Evolutionary conservation across 768 basidiomycete species (phyloP), one percentile per base, ranked within the genome.

Genomic region (Mycena haematopus): DNA sequence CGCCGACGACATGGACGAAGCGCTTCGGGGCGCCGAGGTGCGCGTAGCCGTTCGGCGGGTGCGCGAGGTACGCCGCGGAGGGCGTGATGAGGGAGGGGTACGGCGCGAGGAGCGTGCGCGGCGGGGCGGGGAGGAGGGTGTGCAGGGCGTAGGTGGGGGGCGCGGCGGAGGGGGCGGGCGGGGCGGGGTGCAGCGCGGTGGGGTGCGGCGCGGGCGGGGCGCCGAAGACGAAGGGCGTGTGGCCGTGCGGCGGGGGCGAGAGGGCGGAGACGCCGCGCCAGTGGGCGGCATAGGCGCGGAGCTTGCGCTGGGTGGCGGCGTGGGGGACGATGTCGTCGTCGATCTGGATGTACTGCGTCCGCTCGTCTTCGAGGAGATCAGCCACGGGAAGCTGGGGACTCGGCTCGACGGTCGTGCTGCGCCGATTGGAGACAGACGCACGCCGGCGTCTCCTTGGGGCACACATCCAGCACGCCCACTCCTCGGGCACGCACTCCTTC

Each of bases 21-120:
- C 90, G 90, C 70, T 94, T 95, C 33, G 93, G 91, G 76, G 90
- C 84, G 11, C 95, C 94, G 19, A 88, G 80, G 63, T 88, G 86
- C 0, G 88, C 86, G 69, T 96, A 97, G n/a, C 89, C 90, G 70
- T 95, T 96, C 65, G 93, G 82, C 0, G 93, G 90, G 69, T 36
- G 95, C 91, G 4, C 80, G 72, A 93, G 81, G 74, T 97, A 97
- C 0, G 79, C 71, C 0, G 87, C 77, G 21, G 86, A 85, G 3
- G 90, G 87, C 17, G 86, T 81, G 55, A 96, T 83, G 24, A 85
- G 78, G 22, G 88, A 85, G 0, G 80, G 80, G 63, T 83, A 89
- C 0, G 90, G 87, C 0, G 89, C 80, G 44, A 96, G 82, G 58
- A 89, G 80, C 2, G 78, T 72, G 9, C 83, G 77, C 0, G 83